A percentile compares a stretch with the other conserved stretches of the same genome.
These are phyloP conservation scores for Hemisphaericaspora subhashii DNA, from an alignment of 1,139 yeast genomes.

Conservation along the genomic window DNA sequence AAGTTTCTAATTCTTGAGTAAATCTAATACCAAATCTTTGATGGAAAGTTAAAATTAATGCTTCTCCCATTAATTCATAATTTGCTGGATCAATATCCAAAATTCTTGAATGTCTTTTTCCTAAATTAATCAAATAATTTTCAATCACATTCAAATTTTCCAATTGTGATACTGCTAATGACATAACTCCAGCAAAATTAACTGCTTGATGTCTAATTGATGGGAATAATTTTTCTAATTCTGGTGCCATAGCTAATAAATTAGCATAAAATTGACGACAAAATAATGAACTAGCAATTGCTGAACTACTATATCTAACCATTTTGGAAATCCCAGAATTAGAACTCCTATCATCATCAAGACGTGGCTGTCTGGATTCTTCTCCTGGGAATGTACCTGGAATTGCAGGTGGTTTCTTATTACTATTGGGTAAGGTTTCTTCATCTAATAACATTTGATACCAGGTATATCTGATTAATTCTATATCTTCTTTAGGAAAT, in stretches of 20 bases:
- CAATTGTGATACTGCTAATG: slow-evolving; percentile 54
- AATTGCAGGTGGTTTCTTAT: slow-evolving; percentile 1
- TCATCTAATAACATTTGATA: slow-evolving; percentile 44
- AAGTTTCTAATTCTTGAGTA: slow-evolving; percentile 53
- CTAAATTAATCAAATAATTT: slow-evolving; percentile 61
- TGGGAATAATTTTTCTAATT: slow-evolving; percentile 59
- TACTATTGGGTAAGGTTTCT: slow-evolving; percentile 23
- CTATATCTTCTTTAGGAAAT: slow-evolving; percentile 36
- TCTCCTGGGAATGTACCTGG: slow-evolving; percentile 5
- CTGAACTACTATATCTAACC: slow-evolving; percentile 11
- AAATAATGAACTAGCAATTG: slow-evolving; percentile 50
- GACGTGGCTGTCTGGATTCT: slow-evolving; percentile 1
- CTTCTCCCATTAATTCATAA: slow-evolving; percentile 79
- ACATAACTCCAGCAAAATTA: slow-evolving; percentile 77
- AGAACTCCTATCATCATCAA: slow-evolving; percentile 4
- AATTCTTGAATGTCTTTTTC: slow-evolving; percentile 74
- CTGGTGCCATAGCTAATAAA: slow-evolving; percentile 52
- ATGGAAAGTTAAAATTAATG: slow-evolving; percentile 69
- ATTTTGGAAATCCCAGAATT: slow-evolving; percentile 2
- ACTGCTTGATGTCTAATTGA: slow-evolving; percentile 71
- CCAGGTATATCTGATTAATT: slow-evolving; percentile 45
- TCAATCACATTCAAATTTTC: slow-evolving; percentile 48
- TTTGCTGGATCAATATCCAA: slow-evolving; percentile 72
- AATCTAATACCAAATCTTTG: slow-evolving; percentile 58
- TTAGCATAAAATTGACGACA: slow-evolving; percentile 66